Conservation (phyloP, 495 filamentous ascomycete genomes). For the Collariella sp. region DNA sequence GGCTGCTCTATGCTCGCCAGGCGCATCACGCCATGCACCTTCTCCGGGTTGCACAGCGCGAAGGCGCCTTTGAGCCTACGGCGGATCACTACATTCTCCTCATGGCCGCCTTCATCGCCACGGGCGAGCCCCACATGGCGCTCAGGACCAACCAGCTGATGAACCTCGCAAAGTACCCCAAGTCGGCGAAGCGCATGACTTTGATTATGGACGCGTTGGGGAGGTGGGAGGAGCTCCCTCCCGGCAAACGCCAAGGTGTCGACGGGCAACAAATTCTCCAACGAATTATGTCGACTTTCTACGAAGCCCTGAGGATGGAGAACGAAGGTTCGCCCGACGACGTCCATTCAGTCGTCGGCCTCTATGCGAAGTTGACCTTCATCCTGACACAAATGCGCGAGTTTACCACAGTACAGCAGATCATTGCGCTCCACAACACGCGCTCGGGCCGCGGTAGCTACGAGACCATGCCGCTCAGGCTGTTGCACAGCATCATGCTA, state of each 20-base stretch:
- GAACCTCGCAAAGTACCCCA: constrained; percentile 23
- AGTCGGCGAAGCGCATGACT: constrained; percentile 25
- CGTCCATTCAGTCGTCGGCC: constrained; percentile 43
- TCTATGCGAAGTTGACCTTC: constrained; percentile 47
- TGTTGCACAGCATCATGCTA: constrained; percentile 60
- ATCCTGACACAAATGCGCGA: constrained; percentile 51
- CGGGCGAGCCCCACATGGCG: constrained; percentile 27
- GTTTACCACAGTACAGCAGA: constrained; percentile 43
- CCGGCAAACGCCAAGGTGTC: constrained; percentile 14
- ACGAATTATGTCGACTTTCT: constrained; percentile 23
- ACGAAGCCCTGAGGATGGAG: constrained; percentile 8
- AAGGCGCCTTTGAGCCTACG: constrained; percentile 49
- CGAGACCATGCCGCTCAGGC: constrained; percentile 40
- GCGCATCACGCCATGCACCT: constrained; percentile 59
- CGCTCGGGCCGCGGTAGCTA: constrained; percentile 22
- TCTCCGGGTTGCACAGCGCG: constrained; percentile 50
- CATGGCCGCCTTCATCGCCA: constrained; percentile 30
- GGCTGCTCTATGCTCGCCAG: constrained; percentile 51
- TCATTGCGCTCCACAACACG: constrained; percentile 47
- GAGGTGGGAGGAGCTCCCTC: constrained; percentile 26
- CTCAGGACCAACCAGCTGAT: constrained; percentile 28
- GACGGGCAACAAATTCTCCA: constrained; percentile 17
- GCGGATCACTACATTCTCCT: constrained; percentile 47
- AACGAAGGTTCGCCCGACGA: constrained; percentile 7
- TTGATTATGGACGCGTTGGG: constrained; percentile 29